Evolutionary conservation across 306 rosid genomes (phyloP), one percentile per base, ranked within the genome.

Genomic region (Ziziphus jujuba): DNA sequence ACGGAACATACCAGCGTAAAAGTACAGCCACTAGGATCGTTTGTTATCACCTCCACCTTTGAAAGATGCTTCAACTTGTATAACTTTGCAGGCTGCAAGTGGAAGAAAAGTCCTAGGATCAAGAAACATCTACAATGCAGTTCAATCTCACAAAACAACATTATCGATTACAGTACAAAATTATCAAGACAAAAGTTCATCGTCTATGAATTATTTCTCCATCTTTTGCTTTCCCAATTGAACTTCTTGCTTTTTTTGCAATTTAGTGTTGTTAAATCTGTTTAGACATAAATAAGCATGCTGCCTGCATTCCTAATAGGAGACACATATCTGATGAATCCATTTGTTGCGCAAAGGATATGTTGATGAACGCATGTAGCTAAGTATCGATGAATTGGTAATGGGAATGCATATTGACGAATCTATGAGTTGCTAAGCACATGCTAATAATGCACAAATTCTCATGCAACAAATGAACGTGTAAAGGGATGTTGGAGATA

Each of bases 41-140:
- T 85, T 56, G 97, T 33, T 56, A 82, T 67, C 72, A 93, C 96
- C 84, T 93, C 99, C 84, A 93, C 76, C 81, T 93, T 93, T 43
- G 96, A 80, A 58, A 93, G 96, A 83, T 93, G 97, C 80, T 93
- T 93, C 74, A 93, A 82, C 88, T 93, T 93, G 89, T 90, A 93
- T 67, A 86, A 61, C 80, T 93, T 93, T 58, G 97, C 99, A 66
- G 97, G 85, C 99, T 93, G 86, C 80, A 87, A 34, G 56, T 49
- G 71, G 67, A 72, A 48, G 20, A 31, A 63, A 51, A 38, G 23
- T 33, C 28, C 19, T 47, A 40, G 23, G 51, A 31, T 61, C 50
- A 55, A 9, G 51, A 58, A 17, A 17, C 51, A 47, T 47, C 15
- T 11, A 7, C 51, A 47, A 47, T 7, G 33, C 33, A 28, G 4